phyloP scores from a whole-genome alignment of 495 filamentous ascomycete species.

The Xylaria flabelliformis region DNA sequence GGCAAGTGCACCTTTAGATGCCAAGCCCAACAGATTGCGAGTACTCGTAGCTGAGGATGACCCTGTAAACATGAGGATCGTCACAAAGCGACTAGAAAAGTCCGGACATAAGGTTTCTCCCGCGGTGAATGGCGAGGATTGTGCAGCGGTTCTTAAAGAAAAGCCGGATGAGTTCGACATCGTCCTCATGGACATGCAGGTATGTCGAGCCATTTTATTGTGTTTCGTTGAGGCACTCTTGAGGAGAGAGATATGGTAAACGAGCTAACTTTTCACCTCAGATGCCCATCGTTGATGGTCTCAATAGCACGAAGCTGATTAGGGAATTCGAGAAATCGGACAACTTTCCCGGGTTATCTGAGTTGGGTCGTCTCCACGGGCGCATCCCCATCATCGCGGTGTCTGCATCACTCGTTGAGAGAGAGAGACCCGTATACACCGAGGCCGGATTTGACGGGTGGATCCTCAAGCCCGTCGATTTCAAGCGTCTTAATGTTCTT shows the following conservation, averaged over 20 bases:
- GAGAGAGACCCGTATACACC: conserved; percentile 70
- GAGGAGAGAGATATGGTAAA: not conserved
- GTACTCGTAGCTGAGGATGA: conserved; percentile 93
- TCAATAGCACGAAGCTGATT: conserved; percentile 83
- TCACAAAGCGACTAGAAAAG: conserved; percentile 84
- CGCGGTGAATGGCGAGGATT: conserved; percentile 88
- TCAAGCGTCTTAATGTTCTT: conserved; percentile 68
- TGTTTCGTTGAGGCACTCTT: not conserved
- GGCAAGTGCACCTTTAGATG: not conserved
- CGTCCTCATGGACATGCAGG: conserved; percentile 97
- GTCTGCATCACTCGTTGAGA: conserved; percentile 83
- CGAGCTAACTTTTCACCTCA: conserved; percentile 39
- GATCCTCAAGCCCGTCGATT: conserved; percentile 81
- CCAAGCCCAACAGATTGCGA: conserved; percentile 53
- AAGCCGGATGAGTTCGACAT: conserved; percentile 71
- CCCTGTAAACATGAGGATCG: conserved; percentile 87
- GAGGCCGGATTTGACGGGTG: conserved; percentile 90
- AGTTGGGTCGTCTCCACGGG: conserved; percentile 53
- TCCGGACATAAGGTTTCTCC: conserved; percentile 73
- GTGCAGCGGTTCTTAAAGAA: conserved; percentile 70
- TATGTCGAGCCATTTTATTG: conserved; percentile 44
- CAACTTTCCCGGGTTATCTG: conserved; percentile 50
- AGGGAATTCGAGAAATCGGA: conserved; percentile 68
- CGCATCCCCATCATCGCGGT: conserved; percentile 88
- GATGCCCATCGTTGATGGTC: conserved; percentile 95